Conservation (phyloP, 1,284 basidiomycete genomes). For the Neolentinus lepideus region DNA sequence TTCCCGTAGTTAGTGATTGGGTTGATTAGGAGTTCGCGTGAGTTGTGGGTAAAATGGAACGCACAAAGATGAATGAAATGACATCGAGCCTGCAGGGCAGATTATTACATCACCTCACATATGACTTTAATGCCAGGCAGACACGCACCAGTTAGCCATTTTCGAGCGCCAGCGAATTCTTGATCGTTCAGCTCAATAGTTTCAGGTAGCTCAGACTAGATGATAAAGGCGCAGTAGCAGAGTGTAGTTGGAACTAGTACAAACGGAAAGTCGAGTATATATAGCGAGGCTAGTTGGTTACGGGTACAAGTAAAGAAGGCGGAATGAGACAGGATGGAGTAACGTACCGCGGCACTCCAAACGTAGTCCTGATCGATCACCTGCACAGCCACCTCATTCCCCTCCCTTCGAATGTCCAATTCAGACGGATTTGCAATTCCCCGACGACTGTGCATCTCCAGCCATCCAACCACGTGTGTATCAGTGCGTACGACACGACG, state of each 20-base stretch:
- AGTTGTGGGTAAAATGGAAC: neutral
- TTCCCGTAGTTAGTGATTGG: neutral
- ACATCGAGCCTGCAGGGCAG: slow-evolving; percentile 27
- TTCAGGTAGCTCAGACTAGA: too few relatives aligned
- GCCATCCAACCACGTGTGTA: slow-evolving; percentile 74
- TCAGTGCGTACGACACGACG: slow-evolving; percentile 59
- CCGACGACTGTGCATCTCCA: slow-evolving; percentile 82
- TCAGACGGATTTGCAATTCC: too few relatives aligned
- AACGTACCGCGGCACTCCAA: too few relatives aligned
- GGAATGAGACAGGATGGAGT: too few relatives aligned
- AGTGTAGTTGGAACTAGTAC: too few relatives aligned
- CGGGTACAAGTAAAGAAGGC: neutral
- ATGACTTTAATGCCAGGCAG: slow-evolving; percentile 11
- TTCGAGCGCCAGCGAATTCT: neutral
- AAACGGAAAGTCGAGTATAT: too few relatives aligned
- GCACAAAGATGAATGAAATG: slow-evolving; percentile 26
- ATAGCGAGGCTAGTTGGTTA: too few relatives aligned
- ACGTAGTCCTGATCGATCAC: too few relatives aligned
- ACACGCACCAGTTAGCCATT: neutral
- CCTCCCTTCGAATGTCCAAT: too few relatives aligned
- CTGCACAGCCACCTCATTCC: neutral
- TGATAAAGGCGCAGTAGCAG: too few relatives aligned
- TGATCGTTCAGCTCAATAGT: too few relatives aligned
- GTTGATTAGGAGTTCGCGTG: neutral
- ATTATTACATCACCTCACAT: slow-evolving; percentile 16